Evolutionary conservation across 2,329 filamentous ascomycete genomes (phyloP).

Genomic region (Colletotrichum chlorophyti): DNA sequence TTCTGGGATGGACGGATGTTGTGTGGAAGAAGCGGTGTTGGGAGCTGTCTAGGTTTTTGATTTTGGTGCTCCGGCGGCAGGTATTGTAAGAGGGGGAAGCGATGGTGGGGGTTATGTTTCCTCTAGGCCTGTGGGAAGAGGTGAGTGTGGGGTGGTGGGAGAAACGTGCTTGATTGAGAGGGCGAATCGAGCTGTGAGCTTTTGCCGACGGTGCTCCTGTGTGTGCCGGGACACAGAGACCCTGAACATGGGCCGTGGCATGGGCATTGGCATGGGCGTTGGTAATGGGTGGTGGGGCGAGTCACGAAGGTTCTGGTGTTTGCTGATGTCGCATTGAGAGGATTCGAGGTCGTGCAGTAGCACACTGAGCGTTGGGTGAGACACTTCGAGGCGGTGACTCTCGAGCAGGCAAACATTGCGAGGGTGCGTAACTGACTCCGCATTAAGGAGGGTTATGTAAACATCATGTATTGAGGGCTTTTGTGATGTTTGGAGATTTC

Average conservation of each 20-base stretch:
- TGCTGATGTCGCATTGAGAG: slow-evolving; percentile 13
- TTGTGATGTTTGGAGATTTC: too few species aligned
- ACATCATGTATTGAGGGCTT: not conserved
- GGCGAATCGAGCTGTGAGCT: slow-evolving; percentile 1
- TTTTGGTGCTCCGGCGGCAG: slow-evolving; percentile 28
- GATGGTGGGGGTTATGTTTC: slow-evolving; percentile 36
- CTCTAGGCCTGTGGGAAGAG: slow-evolving; percentile 6
- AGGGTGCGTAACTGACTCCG: too few species aligned
- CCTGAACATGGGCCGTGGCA: not conserved
- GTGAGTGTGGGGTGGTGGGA: slow-evolving; percentile 27
- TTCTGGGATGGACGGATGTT: slow-evolving; percentile 26
- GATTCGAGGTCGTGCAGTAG: slow-evolving; percentile 2
- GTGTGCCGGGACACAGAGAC: too few species aligned
- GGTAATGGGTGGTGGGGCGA: slow-evolving; percentile 23
- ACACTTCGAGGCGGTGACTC: slow-evolving; percentile 21
- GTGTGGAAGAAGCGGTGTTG: slow-evolving; percentile 16
- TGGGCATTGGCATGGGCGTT: not conserved
- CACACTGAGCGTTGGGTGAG: slow-evolving; percentile 16
- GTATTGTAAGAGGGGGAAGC: slow-evolving; percentile 36
- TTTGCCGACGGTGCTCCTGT: not conserved
- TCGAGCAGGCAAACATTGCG: not conserved
- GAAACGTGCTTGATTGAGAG: slow-evolving; percentile 18
- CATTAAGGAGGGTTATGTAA: not conserved
- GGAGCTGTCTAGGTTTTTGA: slow-evolving; percentile 36
- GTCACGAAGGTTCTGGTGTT: slow-evolving; percentile 20